A percentile compares a stretch with the other conserved stretches of the same genome.
Evolutionary conservation across 192 early-diverging fungal genomes (phyloP).

Genomic region (Rhizophagus sp.): DNA sequence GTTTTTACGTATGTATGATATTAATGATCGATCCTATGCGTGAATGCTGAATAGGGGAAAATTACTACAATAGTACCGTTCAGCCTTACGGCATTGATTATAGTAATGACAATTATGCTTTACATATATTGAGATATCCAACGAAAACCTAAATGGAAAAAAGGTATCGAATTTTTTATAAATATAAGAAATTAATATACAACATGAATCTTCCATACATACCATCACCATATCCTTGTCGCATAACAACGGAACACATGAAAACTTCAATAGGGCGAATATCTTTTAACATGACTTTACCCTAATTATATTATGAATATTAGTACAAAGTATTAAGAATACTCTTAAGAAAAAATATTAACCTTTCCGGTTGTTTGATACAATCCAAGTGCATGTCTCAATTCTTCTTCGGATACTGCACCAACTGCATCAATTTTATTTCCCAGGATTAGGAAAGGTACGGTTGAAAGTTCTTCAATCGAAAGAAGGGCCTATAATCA

Average conservation of each 20-base stretch:
- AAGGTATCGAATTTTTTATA: not conserved
- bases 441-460: constrained; percentile 95
- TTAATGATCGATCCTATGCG: not conserved
- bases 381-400: constrained; percentile 84
- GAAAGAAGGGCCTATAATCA: constrained; percentile 73
- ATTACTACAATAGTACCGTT: not conserved
- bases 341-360: not conserved
- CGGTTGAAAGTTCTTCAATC: constrained; percentile 89
- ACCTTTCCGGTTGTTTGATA: constrained; percentile 97
- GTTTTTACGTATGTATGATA: not conserved
- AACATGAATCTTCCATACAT: constrained; percentile 26
- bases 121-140: constrained; percentile 89
- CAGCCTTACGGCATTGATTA: too few relatives aligned
- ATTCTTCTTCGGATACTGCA: constrained; percentile 92
- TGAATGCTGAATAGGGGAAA: too few relatives aligned
- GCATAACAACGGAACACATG: constrained; percentile 99
- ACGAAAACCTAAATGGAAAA: constrained; percentile 59
- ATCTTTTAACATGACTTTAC: constrained; percentile 90
- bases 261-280: constrained; percentile 98
- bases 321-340: not conserved
- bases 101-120: constrained; percentile 6
- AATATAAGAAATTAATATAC: not conserved
- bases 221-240: constrained; percentile 98
- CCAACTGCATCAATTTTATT: constrained; percentile 98
- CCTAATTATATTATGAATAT: constrained; percentile 41